A percentile compares a stretch with the other conserved stretches of the same genome.
Conservation (phyloP, 2,329 filamentous ascomycete species). For the Aspergillus uvarum region DNA sequence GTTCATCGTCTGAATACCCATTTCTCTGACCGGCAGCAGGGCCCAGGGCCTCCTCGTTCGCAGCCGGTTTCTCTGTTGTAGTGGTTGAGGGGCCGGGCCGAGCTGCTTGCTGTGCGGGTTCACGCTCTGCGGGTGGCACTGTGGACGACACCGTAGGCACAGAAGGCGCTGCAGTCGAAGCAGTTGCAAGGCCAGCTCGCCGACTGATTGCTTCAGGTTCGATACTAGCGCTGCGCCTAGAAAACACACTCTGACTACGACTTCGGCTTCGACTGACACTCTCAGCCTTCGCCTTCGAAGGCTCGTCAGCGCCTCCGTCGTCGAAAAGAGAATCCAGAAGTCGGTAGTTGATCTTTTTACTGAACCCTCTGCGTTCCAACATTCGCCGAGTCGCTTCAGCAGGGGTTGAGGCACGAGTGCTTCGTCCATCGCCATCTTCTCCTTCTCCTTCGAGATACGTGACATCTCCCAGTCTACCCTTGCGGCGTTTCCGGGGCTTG, state of each 20-base stretch:
- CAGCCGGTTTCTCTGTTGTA: slow-evolving; percentile 14
- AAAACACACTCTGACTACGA: slow-evolving; percentile 36
- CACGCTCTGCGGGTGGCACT: slow-evolving; percentile 2
- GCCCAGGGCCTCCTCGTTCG: slow-evolving; percentile 28
- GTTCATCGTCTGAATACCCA: slow-evolving; percentile 15
- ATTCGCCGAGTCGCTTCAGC: slow-evolving; percentile 68
- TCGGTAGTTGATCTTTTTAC: slow-evolving; percentile 71
- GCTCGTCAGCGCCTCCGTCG: slow-evolving; percentile 33
- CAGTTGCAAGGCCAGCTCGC: slow-evolving; percentile 19
- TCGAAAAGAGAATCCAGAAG: slow-evolving; percentile 42
- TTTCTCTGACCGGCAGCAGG: slow-evolving; percentile 18
- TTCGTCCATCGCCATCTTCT: slow-evolving; percentile 63
- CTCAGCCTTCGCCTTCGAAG: slow-evolving; percentile 30
- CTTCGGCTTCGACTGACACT: slow-evolving; percentile 33
- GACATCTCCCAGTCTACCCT: slow-evolving; percentile 49
- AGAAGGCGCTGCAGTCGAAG: slow-evolving; percentile 16
- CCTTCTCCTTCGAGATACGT: slow-evolving; percentile 47
- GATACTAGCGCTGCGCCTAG: slow-evolving; percentile 31
- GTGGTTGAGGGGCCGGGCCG: slow-evolving; percentile 9
- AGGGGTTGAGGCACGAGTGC: slow-evolving; percentile 64
- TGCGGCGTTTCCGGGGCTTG: slow-evolving; percentile 53
- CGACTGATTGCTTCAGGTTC: slow-evolving; percentile 23
- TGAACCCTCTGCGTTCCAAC: slow-evolving; percentile 66
- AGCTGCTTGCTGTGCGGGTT: slow-evolving; percentile 3
- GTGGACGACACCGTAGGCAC: slow-evolving; percentile 10